phyloP scores from a whole-genome alignment of 225 moss, liverwort and hornwort genomes.

The Physcomitrium patens region DNA sequence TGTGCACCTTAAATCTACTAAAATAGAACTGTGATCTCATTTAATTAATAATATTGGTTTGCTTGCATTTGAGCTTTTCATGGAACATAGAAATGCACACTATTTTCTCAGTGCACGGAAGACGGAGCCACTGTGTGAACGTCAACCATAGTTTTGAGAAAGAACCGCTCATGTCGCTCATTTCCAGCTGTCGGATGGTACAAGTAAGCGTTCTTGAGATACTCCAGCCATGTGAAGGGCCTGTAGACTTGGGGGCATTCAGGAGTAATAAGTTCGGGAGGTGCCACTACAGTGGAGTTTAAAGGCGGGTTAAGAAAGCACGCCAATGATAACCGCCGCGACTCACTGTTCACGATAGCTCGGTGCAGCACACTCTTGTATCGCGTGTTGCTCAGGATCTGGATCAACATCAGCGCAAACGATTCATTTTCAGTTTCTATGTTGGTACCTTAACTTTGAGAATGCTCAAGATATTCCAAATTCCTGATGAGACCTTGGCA shows the following conservation, averaged over 20 bases:
- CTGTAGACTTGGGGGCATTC: constrained; percentile 69
- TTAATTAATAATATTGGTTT: too few species aligned
- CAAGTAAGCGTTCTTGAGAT: constrained; percentile 64
- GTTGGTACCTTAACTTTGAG: too few species aligned
- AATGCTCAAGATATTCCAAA: too few species aligned
- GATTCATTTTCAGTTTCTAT: too few species aligned
- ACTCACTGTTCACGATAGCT: constrained; percentile 65
- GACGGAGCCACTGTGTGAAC: constrained; percentile 41
- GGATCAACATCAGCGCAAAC: neutral
- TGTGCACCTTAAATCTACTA: constrained; percentile 4
- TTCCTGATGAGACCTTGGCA: too few species aligned
- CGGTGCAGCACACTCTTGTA: constrained; percentile 75
- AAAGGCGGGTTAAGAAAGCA: constrained; percentile 63
- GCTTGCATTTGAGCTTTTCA: too few species aligned
- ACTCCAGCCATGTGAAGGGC: constrained; percentile 65
- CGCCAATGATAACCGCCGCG: constrained; percentile 61
- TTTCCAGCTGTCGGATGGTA: constrained; percentile 59
- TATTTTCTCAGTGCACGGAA: constrained; percentile 41
- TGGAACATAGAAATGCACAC: too few species aligned
- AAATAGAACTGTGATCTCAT: too few species aligned
- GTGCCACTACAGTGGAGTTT: constrained; percentile 55
- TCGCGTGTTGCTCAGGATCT: constrained; percentile 71
- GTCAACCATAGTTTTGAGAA: constrained; percentile 49
- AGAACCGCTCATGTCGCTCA: constrained; percentile 68
- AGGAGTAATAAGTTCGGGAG: constrained; percentile 68